These are phyloP conservation scores for Cyclotella distinguenda DNA, from an alignment of 108 stramenopile genomes.

Conservation along the genomic window DNA sequence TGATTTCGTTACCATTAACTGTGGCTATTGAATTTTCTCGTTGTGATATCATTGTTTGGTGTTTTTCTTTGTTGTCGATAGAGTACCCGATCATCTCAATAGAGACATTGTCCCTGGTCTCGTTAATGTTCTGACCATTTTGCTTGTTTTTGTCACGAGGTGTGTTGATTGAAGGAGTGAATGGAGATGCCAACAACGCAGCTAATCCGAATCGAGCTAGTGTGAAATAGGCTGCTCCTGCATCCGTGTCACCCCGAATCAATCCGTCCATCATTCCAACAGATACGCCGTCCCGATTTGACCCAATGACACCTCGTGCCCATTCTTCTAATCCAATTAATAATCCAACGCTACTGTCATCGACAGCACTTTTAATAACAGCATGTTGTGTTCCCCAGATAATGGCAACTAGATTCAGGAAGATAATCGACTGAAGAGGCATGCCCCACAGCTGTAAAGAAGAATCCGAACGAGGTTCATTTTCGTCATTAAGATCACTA, in stretches of 20 bases:
- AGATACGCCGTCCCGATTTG: background rate
- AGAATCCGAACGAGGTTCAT: no score
- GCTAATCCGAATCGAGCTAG: constrained; percentile 73
- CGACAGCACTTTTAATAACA: constrained; percentile 77
- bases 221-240: constrained; percentile 63
- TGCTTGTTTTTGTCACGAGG: background rate
- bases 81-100: background rate
- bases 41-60: background rate
- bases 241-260: no score
- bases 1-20: constrained; percentile 2
- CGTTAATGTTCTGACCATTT: background rate
- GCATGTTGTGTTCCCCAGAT: constrained; percentile 89
- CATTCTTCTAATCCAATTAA: constrained; percentile 8
- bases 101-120: background rate
- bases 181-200: constrained; percentile 60
- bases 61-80: background rate
- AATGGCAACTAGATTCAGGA: constrained; percentile 70
- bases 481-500: no score
- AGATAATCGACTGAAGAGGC: constrained; percentile 57
- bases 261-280: constrained; percentile 8
- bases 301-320: background rate
- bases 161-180: constrained; percentile 44
- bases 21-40: background rate
- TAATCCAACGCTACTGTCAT: constrained; percentile 22
- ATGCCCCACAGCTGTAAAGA: constrained; percentile 20